Conservation (phyloP, 1,139 yeast genomes). For the Pichia sp. region DNA sequence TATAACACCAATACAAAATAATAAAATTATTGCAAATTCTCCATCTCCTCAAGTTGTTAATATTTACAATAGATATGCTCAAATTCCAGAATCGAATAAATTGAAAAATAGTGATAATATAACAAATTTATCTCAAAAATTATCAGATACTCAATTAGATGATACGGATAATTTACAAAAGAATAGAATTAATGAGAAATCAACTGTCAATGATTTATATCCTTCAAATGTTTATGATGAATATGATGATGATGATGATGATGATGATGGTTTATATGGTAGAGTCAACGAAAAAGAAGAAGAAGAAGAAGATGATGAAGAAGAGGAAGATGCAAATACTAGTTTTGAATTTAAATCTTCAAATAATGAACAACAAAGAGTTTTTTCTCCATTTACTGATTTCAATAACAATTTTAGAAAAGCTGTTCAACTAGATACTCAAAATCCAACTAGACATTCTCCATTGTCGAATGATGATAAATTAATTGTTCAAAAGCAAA, state of each 20-base stretch:
- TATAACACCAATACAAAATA: conserved; percentile 6
- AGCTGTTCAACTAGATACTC: conserved; percentile 20
- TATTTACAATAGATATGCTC: conserved; percentile 29
- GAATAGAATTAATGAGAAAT: neutral
- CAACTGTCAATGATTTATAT: conserved; percentile 12
- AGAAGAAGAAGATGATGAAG: conserved; percentile 14
- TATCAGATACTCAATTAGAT: neutral
- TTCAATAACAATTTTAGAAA: conserved; percentile 43
- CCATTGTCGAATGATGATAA: neutral
- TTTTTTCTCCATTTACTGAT: conserved; percentile 44
- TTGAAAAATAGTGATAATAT: neutral
- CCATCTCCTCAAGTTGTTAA: conserved; percentile 28
- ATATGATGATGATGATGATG: conserved; percentile 13
- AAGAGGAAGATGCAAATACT: conserved; percentile 17
- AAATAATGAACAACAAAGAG: conserved; percentile 16
- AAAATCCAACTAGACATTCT: neutral
- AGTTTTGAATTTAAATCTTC: conserved; percentile 11
- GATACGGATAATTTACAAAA: neutral
- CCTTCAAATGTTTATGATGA: conserved; percentile 13
- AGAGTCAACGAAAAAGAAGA: conserved; percentile 8
- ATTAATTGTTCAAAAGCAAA: conserved; percentile 18
- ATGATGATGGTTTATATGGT: conserved; percentile 9
- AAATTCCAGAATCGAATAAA: conserved; percentile 20
- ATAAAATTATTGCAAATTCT: conserved; percentile 5
- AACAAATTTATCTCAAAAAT: neutral